Evolutionary conservation across 495 filamentous ascomycete genomes (phyloP).

Genomic region (Podospora anserina): DNA sequence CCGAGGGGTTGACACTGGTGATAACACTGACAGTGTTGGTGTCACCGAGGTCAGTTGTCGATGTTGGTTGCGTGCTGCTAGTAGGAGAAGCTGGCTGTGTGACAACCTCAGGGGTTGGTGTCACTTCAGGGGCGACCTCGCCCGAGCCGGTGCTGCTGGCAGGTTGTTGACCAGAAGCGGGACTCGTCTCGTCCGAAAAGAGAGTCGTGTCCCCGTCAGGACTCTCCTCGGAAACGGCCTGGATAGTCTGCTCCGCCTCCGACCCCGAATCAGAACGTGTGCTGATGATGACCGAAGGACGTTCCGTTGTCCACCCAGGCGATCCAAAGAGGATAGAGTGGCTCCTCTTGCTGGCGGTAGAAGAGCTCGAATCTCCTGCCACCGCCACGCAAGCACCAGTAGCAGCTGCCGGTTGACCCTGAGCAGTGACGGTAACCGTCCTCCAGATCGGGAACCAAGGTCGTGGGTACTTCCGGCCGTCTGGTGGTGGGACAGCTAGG

Average conservation of each 20-base stretch:
- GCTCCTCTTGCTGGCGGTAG: not conserved
- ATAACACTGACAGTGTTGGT: constrained; percentile 21
- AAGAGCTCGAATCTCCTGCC: not conserved
- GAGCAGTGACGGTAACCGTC: not conserved
- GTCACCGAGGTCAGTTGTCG: not conserved
- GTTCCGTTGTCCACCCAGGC: not conserved
- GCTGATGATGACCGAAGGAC: not conserved
- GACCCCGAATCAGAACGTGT: not conserved
- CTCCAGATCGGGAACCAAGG: not conserved
- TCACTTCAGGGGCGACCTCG: not conserved
- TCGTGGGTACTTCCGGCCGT: not conserved
- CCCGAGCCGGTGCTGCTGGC: not conserved
- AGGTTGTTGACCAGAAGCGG: not conserved
- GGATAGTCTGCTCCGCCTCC: too few species aligned
- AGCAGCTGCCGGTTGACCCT: not conserved
- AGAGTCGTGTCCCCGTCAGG: not conserved
- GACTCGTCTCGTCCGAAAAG: not conserved
- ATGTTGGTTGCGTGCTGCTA: not conserved
- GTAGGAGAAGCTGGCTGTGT: not conserved
- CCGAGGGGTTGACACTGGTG: constrained; percentile 24
- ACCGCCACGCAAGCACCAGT: not conserved
- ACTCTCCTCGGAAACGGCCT: not conserved
- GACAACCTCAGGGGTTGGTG: not conserved
- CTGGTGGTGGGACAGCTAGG: constrained; percentile 3
- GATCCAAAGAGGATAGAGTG: not conserved